A percentile compares a stretch with the other conserved stretches of the same genome.
Conservation (phyloP, 208 protist species). For the Angomonas desouzai region DNA sequence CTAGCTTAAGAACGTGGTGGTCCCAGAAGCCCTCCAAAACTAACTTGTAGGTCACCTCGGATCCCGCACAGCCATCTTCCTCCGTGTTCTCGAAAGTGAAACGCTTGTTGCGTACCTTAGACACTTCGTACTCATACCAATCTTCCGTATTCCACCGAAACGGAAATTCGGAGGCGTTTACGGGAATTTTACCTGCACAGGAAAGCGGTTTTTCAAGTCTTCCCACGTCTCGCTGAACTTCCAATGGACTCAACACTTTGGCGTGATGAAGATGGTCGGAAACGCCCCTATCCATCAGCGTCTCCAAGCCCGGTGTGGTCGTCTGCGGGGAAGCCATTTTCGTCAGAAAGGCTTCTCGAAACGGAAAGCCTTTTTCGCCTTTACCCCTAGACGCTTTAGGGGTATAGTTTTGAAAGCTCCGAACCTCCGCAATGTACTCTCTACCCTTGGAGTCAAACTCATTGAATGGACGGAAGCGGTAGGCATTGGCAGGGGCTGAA, state of each 20-base stretch:
- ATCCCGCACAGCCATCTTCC: constrained; percentile 38
- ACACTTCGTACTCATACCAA: constrained; percentile 90
- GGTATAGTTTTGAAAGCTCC: constrained; percentile 49
- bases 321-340: constrained; percentile 45
- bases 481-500: constrained; percentile 73
- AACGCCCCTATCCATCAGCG: constrained; percentile 67
- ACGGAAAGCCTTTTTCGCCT: constrained; percentile 73
- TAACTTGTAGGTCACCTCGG: constrained; percentile 82
- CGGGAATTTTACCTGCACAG: constrained; percentile 63
- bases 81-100: constrained; percentile 82
- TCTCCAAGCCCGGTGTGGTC: constrained; percentile 45
- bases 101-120: constrained; percentile 82
- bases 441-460: constrained; percentile 84
- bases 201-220: constrained; percentile 54
- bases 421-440: constrained; percentile 80
- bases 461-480: constrained; percentile 79
- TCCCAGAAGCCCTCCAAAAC: constrained; percentile 86
- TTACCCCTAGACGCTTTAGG: constrained; percentile 39
- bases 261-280: constrained; percentile 45
- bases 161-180: constrained; percentile 55
- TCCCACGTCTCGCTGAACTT: constrained; percentile 80
- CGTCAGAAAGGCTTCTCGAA: constrained; percentile 80
- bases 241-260: constrained; percentile 47
- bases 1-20: constrained; percentile 85
- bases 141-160: constrained; percentile 86